These are phyloP conservation scores for Thielaviopsis punctulata DNA, from an alignment of 2,329 filamentous ascomycete species.

Conservation along the genomic window DNA sequence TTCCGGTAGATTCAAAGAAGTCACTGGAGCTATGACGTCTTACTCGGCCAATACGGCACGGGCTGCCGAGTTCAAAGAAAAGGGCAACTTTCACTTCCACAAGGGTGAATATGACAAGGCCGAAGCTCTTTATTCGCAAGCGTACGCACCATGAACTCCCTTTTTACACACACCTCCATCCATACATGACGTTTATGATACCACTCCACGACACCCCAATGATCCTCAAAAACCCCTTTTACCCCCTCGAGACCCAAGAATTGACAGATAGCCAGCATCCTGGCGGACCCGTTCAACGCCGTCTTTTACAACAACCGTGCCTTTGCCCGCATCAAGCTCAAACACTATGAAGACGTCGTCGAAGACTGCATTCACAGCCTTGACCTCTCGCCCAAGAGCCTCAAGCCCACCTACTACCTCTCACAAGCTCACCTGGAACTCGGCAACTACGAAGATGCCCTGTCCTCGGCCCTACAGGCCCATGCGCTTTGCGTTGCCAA, in stretches of 20 bases:
- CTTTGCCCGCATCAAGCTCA: constrained; percentile 60
- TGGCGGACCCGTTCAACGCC: constrained; percentile 59
- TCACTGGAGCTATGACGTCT: background rate
- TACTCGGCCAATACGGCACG: constrained; percentile 13
- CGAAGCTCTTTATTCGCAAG: constrained; percentile 55
- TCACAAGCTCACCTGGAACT: constrained; percentile 69
- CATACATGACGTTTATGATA: background rate
- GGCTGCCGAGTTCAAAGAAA: constrained; percentile 30
- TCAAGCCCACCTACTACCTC: constrained; percentile 75
- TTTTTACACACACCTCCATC: background rate
- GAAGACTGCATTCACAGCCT: constrained; percentile 64
- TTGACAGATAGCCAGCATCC: constrained; percentile 37
- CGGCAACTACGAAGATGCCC: constrained; percentile 30
- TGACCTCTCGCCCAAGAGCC: constrained; percentile 42
- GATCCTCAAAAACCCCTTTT: too few species aligned
- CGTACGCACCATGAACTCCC: constrained; percentile 27
- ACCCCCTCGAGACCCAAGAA: background rate
- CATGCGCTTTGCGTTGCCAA: constrained; percentile 50
- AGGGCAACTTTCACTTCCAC: constrained; percentile 49
- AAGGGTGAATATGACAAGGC: constrained; percentile 46
- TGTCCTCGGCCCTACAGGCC: constrained; percentile 57
- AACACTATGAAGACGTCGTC: constrained; percentile 56
- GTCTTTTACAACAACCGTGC: constrained; percentile 80
- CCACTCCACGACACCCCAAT: too few species aligned
- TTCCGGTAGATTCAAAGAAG: too few species aligned